Evolutionary conservation across 306 rosid species (phyloP).

Genomic region (Morella rubra): DNA sequence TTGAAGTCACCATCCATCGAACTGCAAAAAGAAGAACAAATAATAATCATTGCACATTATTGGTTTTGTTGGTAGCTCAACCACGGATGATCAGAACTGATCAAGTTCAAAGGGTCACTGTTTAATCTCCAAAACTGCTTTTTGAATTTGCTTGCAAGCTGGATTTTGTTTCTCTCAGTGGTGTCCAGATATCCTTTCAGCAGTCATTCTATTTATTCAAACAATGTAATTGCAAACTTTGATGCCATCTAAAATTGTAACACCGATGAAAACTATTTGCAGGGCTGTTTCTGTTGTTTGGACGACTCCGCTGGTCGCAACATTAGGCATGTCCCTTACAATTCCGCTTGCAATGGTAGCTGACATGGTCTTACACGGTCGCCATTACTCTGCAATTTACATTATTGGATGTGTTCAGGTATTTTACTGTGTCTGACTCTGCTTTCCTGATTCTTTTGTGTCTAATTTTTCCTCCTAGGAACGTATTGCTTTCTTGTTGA

Average conservation of each 20-base stretch:
- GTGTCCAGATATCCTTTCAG: background rate
- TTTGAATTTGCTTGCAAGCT: background rate
- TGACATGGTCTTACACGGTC: constrained; percentile 64
- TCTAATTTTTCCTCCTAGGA: too few relatives aligned
- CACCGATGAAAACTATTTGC: constrained; percentile 11
- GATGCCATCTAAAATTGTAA: background rate
- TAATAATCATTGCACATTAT: background rate
- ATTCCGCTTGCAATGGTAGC: constrained; percentile 84
- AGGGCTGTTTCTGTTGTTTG: constrained; percentile 81
- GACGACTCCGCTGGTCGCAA: constrained; percentile 77
- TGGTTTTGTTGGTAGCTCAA: background rate
- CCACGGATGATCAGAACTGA: background rate
- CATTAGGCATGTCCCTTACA: constrained; percentile 70
- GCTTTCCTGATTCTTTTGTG: background rate
- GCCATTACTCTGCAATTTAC: constrained; percentile 57
- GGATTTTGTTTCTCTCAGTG: background rate
- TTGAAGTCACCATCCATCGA: background rate
- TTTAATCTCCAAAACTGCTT: background rate
- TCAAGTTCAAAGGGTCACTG: background rate
- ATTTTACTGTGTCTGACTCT: background rate
- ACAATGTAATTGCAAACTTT: constrained; percentile 1
- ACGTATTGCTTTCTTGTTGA: too few relatives aligned
- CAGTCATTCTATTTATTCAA: background rate
- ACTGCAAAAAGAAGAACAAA: background rate
- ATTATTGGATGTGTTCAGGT: constrained; percentile 73